Base-by-base conservation (phyloP, 2,329 filamentous ascomycete species). In the Phialocephala subalpina region DNA sequence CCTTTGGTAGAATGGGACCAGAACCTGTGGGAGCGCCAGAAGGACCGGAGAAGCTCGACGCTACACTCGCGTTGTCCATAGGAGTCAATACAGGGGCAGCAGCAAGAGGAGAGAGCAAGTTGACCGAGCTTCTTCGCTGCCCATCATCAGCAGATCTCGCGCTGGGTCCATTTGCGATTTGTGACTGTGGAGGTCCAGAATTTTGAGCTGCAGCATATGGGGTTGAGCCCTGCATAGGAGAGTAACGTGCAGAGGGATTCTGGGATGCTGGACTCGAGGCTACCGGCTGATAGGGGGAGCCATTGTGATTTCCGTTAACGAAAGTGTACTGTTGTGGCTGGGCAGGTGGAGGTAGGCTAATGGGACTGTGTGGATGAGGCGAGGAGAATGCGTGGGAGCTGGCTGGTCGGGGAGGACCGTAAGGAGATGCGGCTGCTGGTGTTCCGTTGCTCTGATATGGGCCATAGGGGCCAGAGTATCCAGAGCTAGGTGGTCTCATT, bases 371-470 rank as follows among this genome's bases (percentile, higher is more conserved):
- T 35, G 72, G 73, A 58, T 68, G 69, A 22, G 76, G 76, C 9
- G 76, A 76, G 22, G 76, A 76, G 42, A 76, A 77, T 25, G 69
- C 71, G 58, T 77, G 73, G 16, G 72, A 69, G 56, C 71, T 74
- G 22, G 70, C 49, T 36, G 73, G 69, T 29, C 65, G 63, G 22
- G 66, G 60, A 47, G 65, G 60, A 20, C 61, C 61, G 42, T 67
- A 61, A 9, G 63, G 64, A 9, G 63, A 52, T 6, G 16, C 42
- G 20, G 47, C 49, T 27, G 53, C 52, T 18, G 60, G 62, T 40
- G 47, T 67, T 49, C 67, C 66, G 22, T 53, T 66, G 36, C 58
- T 68, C 38, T 61, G 47, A 29, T 63, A 33, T n/a, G 62, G 58
- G 33, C 67, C 63, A 35, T 66, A 70, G 12, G 70, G 64, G 12